Percentiles rank a stretch among this genome's conserved stretches.
Evolutionary conservation across 2,329 filamentous ascomycete species (phyloP).

Genomic region (Lasiodiplodia gonubiensis): DNA sequence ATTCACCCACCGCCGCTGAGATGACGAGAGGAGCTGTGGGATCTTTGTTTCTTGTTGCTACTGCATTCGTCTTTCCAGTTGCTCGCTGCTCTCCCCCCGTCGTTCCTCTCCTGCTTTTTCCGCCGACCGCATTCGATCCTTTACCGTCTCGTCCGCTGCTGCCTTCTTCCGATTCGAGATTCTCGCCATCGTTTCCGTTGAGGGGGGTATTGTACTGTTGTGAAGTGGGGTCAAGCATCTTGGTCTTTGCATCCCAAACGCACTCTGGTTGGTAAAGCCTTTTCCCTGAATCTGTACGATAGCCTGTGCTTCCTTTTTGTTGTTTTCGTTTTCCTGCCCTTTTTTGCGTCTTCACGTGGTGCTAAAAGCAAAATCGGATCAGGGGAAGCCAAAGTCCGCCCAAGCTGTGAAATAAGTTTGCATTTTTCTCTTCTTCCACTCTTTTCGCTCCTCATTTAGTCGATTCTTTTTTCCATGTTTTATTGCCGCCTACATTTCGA

Average conservation of each 20-base stretch:
- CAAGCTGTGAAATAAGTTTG: slow-evolving; percentile 15
- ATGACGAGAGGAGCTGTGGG: slow-evolving; percentile 9
- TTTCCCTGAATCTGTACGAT: slow-evolving; percentile 10
- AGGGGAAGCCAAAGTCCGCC: not conserved
- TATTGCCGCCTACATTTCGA: not conserved
- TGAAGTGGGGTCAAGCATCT: not conserved
- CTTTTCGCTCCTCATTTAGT: not conserved
- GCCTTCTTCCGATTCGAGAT: not conserved
- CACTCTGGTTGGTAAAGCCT: slow-evolving; percentile 5
- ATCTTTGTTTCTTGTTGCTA: slow-evolving; percentile 16
- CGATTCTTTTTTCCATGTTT: not conserved
- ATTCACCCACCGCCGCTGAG: not conserved
- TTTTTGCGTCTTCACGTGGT: not conserved
- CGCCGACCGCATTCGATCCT: not conserved
- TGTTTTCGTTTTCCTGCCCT: not conserved
- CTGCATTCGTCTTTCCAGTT: slow-evolving; percentile 6
- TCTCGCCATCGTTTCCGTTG: not conserved
- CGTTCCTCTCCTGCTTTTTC: not conserved
- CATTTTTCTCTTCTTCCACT: not conserved
- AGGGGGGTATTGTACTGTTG: not conserved
- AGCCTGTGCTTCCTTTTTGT: not conserved
- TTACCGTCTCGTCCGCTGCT: not conserved
- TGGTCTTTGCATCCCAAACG: not conserved
- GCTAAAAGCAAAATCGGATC: not conserved
- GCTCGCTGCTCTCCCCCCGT: not conserved